phyloP scores from a whole-genome alignment of 2,329 filamentous ascomycete species.

The Neonectria punicea region DNA sequence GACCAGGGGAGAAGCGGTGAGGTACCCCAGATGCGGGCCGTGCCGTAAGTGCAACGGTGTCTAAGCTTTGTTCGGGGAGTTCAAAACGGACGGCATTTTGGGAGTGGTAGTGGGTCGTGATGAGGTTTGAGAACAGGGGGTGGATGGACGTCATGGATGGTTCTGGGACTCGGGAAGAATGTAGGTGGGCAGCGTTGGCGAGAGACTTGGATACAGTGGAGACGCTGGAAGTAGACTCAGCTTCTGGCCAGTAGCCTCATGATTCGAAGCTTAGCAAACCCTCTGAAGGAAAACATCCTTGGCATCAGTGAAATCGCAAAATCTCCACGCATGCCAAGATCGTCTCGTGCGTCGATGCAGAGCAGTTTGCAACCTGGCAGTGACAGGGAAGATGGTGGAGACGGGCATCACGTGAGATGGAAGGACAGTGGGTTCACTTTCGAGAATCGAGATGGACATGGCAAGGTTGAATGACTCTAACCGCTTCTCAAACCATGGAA shows the following conservation, averaged over 20 bases:
- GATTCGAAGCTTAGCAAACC: neutral
- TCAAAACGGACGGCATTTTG: neutral
- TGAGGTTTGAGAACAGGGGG: constrained; percentile 1
- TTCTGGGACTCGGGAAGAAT: neutral
- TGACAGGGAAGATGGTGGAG: constrained; percentile 13
- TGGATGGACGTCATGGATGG: neutral
- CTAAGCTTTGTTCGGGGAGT: neutral
- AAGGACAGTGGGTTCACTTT: neutral
- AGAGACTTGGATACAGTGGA: neutral
- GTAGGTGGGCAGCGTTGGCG: neutral
- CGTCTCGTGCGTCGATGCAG: neutral
- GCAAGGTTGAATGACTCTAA: neutral
- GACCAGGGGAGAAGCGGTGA: constrained; percentile 1
- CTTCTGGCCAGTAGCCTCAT: neutral
- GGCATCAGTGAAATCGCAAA: neutral
- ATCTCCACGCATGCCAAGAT: neutral
- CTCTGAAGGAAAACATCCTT: neutral
- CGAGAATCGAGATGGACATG: neutral
- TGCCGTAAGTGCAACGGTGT: constrained; percentile 12
- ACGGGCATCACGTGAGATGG: constrained; percentile 14
- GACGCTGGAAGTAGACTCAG: neutral
- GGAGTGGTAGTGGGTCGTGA: neutral
- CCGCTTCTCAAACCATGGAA: too few species aligned
- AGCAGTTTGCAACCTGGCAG: neutral
- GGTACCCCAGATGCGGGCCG: constrained; percentile 17